These are phyloP conservation scores for Linum usitatissimum DNA, from an alignment of 345 rosid genomes.

Conservation along the genomic window DNA sequence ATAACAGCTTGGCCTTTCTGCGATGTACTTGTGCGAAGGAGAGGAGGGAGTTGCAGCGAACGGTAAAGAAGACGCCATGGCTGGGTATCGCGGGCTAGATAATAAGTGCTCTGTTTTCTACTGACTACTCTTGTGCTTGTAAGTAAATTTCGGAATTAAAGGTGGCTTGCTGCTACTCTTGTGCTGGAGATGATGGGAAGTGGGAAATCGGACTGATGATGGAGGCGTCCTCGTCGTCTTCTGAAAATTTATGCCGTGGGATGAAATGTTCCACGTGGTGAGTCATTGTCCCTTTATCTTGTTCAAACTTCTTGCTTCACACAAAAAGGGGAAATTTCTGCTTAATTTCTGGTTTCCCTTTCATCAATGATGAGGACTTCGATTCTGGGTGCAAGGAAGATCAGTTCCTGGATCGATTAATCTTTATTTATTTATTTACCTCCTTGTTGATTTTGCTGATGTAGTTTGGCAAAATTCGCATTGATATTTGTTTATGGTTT, in stretches of 20 bases:
- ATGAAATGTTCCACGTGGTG: constrained; percentile 11
- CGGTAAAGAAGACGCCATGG: constrained; percentile 39
- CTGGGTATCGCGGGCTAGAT: neutral
- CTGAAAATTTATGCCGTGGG: neutral
- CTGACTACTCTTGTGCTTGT: neutral
- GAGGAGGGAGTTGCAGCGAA: constrained; percentile 30
- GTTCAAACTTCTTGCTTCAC: neutral
- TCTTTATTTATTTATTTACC: too few relatives aligned
- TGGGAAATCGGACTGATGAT: too few relatives aligned
- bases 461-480: too few relatives aligned
- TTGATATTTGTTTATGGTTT: too few relatives aligned
- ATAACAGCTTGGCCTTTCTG: constrained; percentile 13
- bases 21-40: constrained; percentile 19
- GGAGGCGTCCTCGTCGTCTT: too few relatives aligned
- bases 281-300: neutral
- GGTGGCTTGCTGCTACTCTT: too few relatives aligned
- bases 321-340: neutral
- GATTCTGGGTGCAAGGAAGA: too few relatives aligned
- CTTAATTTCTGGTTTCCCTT: neutral
- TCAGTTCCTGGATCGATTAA: too few relatives aligned
- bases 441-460: too few relatives aligned
- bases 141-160: too few relatives aligned
- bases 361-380: too few relatives aligned
- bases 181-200: too few relatives aligned
- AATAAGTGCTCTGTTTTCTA: neutral